A percentile compares a stretch with the other conserved stretches of the same genome.
Evolutionary conservation across 2,329 filamentous ascomycete species (phyloP).

Genomic region (Botrytis sinoallii): DNA sequence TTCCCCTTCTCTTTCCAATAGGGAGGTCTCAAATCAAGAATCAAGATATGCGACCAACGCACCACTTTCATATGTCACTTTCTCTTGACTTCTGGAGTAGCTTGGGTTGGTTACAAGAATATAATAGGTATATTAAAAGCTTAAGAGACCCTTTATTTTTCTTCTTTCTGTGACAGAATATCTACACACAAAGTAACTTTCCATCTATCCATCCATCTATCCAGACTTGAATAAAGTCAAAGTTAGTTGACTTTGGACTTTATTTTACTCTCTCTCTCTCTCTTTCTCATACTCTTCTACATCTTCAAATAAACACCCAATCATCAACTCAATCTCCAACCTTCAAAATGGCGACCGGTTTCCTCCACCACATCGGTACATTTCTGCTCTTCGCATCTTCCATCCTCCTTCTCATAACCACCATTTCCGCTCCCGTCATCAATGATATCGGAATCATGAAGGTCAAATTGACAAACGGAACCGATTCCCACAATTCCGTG

Average conservation of each 20-base stretch:
- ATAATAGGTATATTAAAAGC: neutral
- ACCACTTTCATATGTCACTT: slow-evolving; percentile 5
- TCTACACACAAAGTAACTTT: neutral
- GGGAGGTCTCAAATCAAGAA: neutral
- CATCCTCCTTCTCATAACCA: slow-evolving; percentile 56
- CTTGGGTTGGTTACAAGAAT: neutral
- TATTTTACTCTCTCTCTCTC: neutral
- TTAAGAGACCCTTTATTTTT: neutral
- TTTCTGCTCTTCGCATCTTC: slow-evolving; percentile 54
- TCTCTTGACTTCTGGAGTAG: neutral
- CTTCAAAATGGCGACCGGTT: slow-evolving; percentile 33
- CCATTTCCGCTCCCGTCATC: slow-evolving; percentile 58
- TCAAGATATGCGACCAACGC: slow-evolving; percentile 2
- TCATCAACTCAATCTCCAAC: neutral
- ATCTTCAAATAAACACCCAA: neutral
- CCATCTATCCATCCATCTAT: neutral
- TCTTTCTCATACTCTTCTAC: neutral
- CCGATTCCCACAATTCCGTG: slow-evolving; percentile 36
- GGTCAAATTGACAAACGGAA: slow-evolving; percentile 45
- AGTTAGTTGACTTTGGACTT: neutral
- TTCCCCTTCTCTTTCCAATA: neutral
- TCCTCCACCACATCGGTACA: slow-evolving; percentile 55
- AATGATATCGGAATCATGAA: slow-evolving; percentile 52
- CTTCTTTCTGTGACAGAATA: neutral
- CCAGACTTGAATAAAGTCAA: neutral